Base-by-base conservation (phyloP, 345 rosid species). In the Kernera saxatilis region DNA sequence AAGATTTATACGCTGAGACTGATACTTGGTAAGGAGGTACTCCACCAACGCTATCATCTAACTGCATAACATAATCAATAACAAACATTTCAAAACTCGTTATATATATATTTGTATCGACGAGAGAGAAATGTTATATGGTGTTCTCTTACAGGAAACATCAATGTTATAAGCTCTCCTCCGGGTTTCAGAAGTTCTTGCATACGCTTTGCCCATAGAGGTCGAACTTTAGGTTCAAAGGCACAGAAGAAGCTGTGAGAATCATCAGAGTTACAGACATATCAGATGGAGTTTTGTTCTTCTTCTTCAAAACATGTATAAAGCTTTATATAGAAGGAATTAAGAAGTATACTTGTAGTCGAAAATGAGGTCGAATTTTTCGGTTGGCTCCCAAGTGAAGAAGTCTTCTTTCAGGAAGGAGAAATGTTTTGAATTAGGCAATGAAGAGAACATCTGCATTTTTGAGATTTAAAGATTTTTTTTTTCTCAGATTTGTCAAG, bases 91-190 rank as follows among this genome's bases (percentile, higher is more conserved):
- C 5, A 35, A 5, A 39, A 36, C 17, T n/a, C 17, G 1, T 1
- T 2, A 32, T 25, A 15, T 11, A 41, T 32, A 26, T 59, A 45
- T 69, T 21, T 57, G 55, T 23, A 8, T 41, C 12, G 4, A 68
- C 17, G 22, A 13, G 1, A 53, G 17, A 21, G 18, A 56, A 0
- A 6, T 8, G 40, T 35, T 33, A 14, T 3, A 36, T 22, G 49
- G 18, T 68, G 27, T 48, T 68, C 14, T 62, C 62, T 75, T 66
- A 85, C 91, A 5, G 93, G 95, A 75, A 82, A 88, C 52, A 88
- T 91, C 30, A 87, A 73, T 67, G 97, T 88, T 64, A 88, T 78
- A 54, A 91, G 95, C 79, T 88, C 91, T 72, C 93, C 95, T 55
- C 86, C 84, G 8, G 87, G 84, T 52, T 83, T 91, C 23, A 87